Evolutionary conservation across 139 green algal genomes (phyloP), one percentile per base, ranked within the genome.

Genomic region (Nannochloris sp.): DNA sequence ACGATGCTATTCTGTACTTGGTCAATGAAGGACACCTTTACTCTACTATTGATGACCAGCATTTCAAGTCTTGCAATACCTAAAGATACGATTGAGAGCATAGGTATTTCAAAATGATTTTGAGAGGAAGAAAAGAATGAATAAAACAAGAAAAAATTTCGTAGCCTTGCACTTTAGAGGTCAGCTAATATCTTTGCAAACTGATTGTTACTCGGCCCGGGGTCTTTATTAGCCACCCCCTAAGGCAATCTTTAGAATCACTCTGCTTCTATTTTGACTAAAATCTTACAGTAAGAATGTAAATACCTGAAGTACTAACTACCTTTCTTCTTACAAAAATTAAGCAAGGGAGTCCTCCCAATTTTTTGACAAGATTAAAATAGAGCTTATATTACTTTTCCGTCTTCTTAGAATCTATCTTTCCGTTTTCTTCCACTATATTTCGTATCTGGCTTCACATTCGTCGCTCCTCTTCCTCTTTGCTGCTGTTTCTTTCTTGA

Each of bases 391-490:
- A n/a, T n/a, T n/a, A n/a, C n/a, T n/a, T n/a, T n/a, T n/a, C n/a
- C n/a, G n/a, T n/a, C n/a, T n/a, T 14, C 44, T 62, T 54, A 82
- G 45, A 82, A 82, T 9, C 60, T 64, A 31, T 75, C 75, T 39
- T 92, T 95, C 9, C 93, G 69, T 68, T 98, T 98, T 34, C 93
- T 73, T 1, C 71, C 92, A 0, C 92, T 98, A 78, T 96, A 98
- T 68, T 95, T 97, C 37, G 65, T 88, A 71, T 97, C 93, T 12
- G 66, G 51, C 1, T 87, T 85, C 4, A 97, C 84, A n/a, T 80
- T 73, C 4, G 73, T 81, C 59, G 85, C 73, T 12, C 91, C 91
- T 19, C 83, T 85, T 25, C 75, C 73, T 32, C 92, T 68, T 80
- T 87, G 85, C 68, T 93, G 84, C 15, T 86, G 76, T 81, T 99